These are phyloP conservation scores for Penicillium oxalicum DNA, from an alignment of 2,329 filamentous ascomycete genomes.

Conservation along the genomic window DNA sequence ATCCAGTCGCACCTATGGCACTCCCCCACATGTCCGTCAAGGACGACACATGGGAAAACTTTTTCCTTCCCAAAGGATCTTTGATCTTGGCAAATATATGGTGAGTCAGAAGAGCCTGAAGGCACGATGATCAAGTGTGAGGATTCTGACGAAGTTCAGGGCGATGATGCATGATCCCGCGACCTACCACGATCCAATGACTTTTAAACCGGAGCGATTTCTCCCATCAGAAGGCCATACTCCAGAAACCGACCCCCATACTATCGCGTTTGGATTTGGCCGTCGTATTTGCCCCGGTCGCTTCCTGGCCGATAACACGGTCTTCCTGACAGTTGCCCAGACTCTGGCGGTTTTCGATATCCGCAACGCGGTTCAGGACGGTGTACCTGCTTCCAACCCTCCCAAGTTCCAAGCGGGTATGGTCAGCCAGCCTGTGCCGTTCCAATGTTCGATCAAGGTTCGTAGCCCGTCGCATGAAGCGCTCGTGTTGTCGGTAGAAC, in stretches of 20 bases:
- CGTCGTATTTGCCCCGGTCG: slow-evolving; percentile 39
- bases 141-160: slow-evolving; percentile 17
- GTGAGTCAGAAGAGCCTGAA: slow-evolving; percentile 16
- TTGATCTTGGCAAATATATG: slow-evolving; percentile 35
- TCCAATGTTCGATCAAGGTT: background rate
- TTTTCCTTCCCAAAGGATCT: slow-evolving; percentile 33
- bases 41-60: slow-evolving; percentile 22
- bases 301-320: slow-evolving; percentile 34
- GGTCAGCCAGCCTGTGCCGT: slow-evolving; percentile 33
- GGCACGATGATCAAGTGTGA: background rate
- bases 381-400: slow-evolving; percentile 31
- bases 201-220: slow-evolving; percentile 42
- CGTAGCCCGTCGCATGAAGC: background rate
- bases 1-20: slow-evolving; percentile 30
- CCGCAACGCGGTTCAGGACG: slow-evolving; percentile 33
- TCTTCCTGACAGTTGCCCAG: slow-evolving; percentile 43
- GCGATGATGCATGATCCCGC: slow-evolving; percentile 37
- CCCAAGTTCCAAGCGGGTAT: slow-evolving; percentile 32
- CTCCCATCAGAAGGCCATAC: slow-evolving; percentile 23
- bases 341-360: slow-evolving; percentile 45
- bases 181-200: slow-evolving; percentile 30
- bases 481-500: background rate
- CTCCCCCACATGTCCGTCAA: slow-evolving; percentile 26
- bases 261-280: slow-evolving; percentile 32
- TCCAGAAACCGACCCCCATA: slow-evolving; percentile 34